phyloP scores from a whole-genome alignment of 2,329 filamentous ascomycete species.

The Phialophora macrospora region DNA sequence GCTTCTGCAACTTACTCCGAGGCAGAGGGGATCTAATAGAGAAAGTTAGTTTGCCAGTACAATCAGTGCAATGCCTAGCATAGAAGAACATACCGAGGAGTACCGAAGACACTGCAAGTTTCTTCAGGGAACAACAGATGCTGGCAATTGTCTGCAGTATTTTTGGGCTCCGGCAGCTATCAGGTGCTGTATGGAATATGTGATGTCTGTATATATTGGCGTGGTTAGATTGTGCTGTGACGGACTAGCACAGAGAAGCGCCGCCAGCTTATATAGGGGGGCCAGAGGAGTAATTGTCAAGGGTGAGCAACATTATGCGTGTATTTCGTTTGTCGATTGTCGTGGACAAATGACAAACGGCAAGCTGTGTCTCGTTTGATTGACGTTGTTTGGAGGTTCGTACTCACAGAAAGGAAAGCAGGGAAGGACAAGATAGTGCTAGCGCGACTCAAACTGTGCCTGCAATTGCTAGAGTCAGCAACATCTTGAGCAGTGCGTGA shows the following conservation, averaged over 20 bases:
- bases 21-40: not conserved
- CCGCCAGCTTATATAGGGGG: not conserved
- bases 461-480: not conserved
- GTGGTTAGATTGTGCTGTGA: not conserved
- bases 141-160: not conserved
- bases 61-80: not conserved
- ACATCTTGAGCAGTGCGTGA: not conserved
- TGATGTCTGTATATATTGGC: constrained; percentile 14
- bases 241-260: not conserved
- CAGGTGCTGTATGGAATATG: not conserved
- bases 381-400: not conserved
- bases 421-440: not conserved
- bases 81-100: not conserved
- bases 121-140: not conserved
- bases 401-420: not conserved
- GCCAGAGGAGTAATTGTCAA: not conserved
- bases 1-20: not conserved
- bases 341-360: not conserved
- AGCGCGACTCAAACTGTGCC: not conserved
- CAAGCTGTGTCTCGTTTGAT: not conserved
- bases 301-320: not conserved
- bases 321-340: constrained; percentile 5
- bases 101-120: not conserved
- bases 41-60: not conserved
- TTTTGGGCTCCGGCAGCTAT: not conserved